Conservation (phyloP, 257 asterid species). For the Euphrasia confusa region DNA sequence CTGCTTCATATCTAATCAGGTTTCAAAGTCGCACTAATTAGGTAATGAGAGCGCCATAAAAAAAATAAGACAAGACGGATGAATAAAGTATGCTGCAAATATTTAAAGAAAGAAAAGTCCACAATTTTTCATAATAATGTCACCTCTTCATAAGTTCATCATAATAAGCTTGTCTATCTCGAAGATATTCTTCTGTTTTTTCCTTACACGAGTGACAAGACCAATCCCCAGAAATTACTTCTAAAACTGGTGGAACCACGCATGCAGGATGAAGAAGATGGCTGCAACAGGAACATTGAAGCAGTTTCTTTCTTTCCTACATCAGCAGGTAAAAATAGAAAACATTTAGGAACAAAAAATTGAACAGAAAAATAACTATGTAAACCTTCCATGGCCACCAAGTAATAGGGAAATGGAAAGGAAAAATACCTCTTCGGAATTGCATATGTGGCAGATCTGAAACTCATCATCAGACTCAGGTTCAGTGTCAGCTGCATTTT, state of each 20-base stretch:
- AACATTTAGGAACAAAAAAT: background rate
- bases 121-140: constrained; percentile 12
- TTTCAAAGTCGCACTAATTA: constrained; percentile 22
- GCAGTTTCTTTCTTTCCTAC: constrained; percentile 91
- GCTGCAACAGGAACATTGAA: constrained; percentile 88
- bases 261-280: constrained; percentile 82
- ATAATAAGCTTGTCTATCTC: constrained; percentile 64
- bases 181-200: constrained; percentile 86
- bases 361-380: constrained; percentile 5
- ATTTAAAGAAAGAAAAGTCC: constrained; percentile 2
- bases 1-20: constrained; percentile 73
- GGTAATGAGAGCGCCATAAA: constrained; percentile 19
- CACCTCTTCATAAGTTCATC: constrained; percentile 73
- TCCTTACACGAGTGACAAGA: constrained; percentile 87
- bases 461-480: constrained; percentile 95
- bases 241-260: constrained; percentile 75
- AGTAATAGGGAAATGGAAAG: constrained; percentile 13
- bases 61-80: constrained; percentile 10
- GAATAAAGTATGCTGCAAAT: background rate
- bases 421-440: constrained; percentile 69
- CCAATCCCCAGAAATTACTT: constrained; percentile 67
- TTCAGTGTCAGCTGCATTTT: constrained; percentile 67
- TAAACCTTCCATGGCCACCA: constrained; percentile 14
- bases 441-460: constrained; percentile 87
- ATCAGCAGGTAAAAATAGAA: constrained; percentile 15